Conservation (phyloP, 1,139 yeast species). For the Geotrichum aggregatum region DNA sequence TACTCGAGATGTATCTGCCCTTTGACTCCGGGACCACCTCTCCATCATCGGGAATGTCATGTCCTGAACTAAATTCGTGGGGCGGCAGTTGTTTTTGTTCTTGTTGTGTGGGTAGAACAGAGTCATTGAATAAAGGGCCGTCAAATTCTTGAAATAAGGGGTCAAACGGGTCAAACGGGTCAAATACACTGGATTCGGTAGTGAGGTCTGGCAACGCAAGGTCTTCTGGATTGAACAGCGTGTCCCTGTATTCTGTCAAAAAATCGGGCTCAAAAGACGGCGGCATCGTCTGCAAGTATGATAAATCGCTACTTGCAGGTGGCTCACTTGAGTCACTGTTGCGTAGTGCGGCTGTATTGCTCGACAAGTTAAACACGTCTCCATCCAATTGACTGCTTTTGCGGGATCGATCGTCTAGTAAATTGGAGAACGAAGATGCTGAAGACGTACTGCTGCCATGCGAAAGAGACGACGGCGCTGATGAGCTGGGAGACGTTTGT, state of each 20-base stretch:
- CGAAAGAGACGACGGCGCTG: neutral
- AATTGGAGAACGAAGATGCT: conserved; percentile 1
- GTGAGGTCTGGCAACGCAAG: conserved; percentile 11
- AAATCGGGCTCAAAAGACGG: conserved; percentile 35
- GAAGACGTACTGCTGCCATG: conserved; percentile 13
- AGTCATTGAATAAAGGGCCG: neutral
- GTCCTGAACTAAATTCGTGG: no score
- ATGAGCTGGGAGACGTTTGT: neutral
- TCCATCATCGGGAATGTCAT: conserved; percentile 21
- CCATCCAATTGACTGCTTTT: neutral
- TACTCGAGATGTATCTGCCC: conserved; percentile 56
- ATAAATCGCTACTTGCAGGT: no score
- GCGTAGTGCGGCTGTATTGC: neutral
- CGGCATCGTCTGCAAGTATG: conserved; percentile 12
- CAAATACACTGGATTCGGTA: conserved; percentile 17
- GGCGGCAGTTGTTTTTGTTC: no score
- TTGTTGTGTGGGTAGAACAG: no score
- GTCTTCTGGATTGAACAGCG: conserved; percentile 31
- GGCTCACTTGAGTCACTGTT: no score
- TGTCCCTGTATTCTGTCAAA: conserved; percentile 37
- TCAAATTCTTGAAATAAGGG: neutral
- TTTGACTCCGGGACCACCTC: conserved; percentile 33
- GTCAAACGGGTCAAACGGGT: conserved; percentile 16
- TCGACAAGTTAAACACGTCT: neutral
- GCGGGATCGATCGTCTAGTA: neutral